phyloP scores from a whole-genome alignment of 2,329 filamentous ascomycete genomes.

The Monilinia polystroma region DNA sequence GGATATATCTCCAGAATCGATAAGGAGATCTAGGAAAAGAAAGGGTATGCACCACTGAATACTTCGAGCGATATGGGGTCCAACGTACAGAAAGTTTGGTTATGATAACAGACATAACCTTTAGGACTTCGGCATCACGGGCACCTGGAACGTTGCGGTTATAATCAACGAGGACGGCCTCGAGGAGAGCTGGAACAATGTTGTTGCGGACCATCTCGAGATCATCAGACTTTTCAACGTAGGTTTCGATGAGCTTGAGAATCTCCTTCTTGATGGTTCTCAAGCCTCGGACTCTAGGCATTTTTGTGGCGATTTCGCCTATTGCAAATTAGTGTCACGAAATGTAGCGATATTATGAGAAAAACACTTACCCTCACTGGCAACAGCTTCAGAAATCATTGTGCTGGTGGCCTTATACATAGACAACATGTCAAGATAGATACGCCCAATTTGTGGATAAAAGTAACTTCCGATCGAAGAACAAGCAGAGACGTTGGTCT shows the following conservation, averaged over 20 bases:
- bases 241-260: slow-evolving; percentile 95
- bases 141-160: slow-evolving; percentile 95
- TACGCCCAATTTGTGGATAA: slow-evolving; percentile 94
- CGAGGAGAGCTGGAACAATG: slow-evolving; percentile 92
- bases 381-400: slow-evolving; percentile 90
- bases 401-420: slow-evolving; percentile 99
- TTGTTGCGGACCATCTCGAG: slow-evolving; percentile 87
- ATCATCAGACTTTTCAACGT: slow-evolving; percentile 97
- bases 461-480: slow-evolving; percentile 96
- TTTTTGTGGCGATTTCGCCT: slow-evolving; percentile 94
- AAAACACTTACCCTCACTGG: slow-evolving; percentile 65
- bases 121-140: slow-evolving; percentile 92
- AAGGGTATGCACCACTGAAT: slow-evolving; percentile 45
- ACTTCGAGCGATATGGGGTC: slow-evolving; percentile 49
- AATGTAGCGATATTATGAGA: not conserved
- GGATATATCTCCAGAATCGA: slow-evolving; percentile 24
- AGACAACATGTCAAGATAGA: slow-evolving; percentile 97
- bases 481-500: slow-evolving; percentile 98
- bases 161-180: slow-evolving; percentile 93
- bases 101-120: slow-evolving; percentile 97
- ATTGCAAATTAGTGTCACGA: slow-evolving; percentile 39
- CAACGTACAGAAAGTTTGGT: slow-evolving; percentile 89
- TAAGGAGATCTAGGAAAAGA: slow-evolving; percentile 27
- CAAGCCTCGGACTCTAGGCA: slow-evolving; percentile 90
- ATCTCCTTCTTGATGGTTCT: slow-evolving; percentile 99